A percentile compares a stretch with the other conserved stretches of the same genome.
phyloP scores from a whole-genome alignment of 2,329 filamentous ascomycete genomes.

The Septoria petroselini region DNA sequence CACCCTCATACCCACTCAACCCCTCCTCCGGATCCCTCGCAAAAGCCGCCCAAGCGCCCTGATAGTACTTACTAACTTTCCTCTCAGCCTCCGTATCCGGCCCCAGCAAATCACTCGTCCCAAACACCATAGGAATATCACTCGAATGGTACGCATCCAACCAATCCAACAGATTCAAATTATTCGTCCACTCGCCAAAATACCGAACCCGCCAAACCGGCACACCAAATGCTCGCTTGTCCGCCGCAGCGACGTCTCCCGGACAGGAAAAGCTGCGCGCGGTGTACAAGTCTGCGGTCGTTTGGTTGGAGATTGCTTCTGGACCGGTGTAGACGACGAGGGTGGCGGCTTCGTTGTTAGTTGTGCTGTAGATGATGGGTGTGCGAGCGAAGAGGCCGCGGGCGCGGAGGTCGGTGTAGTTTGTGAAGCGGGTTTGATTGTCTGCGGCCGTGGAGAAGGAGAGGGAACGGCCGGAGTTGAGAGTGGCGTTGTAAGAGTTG shows the following conservation, averaged over 20 bases:
- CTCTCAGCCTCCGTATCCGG: conserved; percentile 21
- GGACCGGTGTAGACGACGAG: conserved; percentile 14
- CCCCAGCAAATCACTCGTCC: conserved; percentile 22
- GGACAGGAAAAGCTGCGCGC: conserved; percentile 38
- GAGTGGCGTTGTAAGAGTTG: conserved; percentile 18
- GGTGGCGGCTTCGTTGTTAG: conserved; percentile 20
- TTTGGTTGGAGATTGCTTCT: conserved; percentile 15
- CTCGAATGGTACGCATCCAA: conserved; percentile 37
- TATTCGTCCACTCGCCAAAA: conserved; percentile 29
- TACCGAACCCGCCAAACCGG: conserved; percentile 34
- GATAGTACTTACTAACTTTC: conserved; percentile 27
- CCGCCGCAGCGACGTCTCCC: conserved; percentile 41
- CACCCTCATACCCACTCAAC: conserved; percentile 24
- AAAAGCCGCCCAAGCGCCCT: conserved; percentile 37
- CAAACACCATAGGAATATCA: conserved; percentile 37
- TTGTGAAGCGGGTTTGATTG: conserved; percentile 20
- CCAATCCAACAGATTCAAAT: conserved; percentile 19
- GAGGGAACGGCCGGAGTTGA: conserved; percentile 10
- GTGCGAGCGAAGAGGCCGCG: conserved; percentile 17
- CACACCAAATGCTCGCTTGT: conserved; percentile 35
- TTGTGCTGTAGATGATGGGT: conserved; percentile 16
- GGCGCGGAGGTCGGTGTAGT: conserved; percentile 19
- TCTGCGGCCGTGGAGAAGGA: conserved; percentile 15
- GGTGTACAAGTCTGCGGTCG: conserved; percentile 9
- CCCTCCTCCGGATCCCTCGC: conserved; percentile 35